Conservation (phyloP, 257 asterid genomes). For the Salvia miltiorrhiza region DNA sequence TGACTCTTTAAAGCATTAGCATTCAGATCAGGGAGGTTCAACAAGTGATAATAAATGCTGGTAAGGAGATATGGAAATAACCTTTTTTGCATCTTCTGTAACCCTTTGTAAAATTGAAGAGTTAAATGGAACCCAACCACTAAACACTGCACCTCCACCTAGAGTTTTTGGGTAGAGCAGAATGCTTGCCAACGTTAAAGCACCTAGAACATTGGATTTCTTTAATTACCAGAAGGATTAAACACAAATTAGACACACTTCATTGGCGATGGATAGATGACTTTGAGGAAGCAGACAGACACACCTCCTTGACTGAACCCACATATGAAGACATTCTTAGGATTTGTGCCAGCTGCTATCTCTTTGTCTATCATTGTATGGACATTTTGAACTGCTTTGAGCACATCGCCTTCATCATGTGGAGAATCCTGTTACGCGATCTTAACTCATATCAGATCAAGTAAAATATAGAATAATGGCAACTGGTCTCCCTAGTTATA, state of each 20-base stretch:
- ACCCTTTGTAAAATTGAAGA: constrained; percentile 57
- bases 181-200: constrained; percentile 90
- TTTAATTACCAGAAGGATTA: constrained; percentile 16
- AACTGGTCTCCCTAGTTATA: background rate
- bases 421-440: constrained; percentile 63
- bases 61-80: constrained; percentile 15
- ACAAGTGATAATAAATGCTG: background rate
- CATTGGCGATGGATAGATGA: background rate
- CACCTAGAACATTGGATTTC: constrained; percentile 44
- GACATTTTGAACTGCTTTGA: constrained; percentile 77
- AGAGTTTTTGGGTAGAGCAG: constrained; percentile 78
- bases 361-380: constrained; percentile 84
- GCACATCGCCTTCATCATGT: constrained; percentile 59
- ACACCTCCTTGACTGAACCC: constrained; percentile 99
- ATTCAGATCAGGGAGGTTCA: background rate
- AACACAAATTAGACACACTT: background rate
- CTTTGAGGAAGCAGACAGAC: constrained; percentile 5
- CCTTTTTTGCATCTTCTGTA: constrained; percentile 78
- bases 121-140: constrained; percentile 96
- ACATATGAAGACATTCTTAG: constrained; percentile 69
- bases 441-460: background rate
- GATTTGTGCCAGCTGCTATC: constrained; percentile 72
- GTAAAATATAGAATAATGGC: background rate
- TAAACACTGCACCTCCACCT: constrained; percentile 96
- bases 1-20: background rate